Evolutionary conservation across 2,329 filamentous ascomycete species (phyloP).

Genomic region (Fusarium agapanthi): DNA sequence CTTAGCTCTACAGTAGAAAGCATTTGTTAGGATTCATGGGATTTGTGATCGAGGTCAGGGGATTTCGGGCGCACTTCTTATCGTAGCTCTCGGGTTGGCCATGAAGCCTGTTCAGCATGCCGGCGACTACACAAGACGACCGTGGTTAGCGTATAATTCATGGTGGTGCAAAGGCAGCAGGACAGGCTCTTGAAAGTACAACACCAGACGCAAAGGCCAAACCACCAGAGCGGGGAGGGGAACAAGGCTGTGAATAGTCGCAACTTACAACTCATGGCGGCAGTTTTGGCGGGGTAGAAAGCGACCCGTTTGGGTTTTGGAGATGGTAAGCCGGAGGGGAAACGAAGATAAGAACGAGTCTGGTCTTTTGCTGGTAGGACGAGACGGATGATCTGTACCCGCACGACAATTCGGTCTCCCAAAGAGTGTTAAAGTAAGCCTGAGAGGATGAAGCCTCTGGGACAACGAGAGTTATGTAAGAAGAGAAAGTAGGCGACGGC

Average conservation of each 20-base stretch:
- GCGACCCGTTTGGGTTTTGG: slow-evolving; percentile 18
- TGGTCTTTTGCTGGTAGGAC: not conserved
- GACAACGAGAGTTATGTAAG: slow-evolving; percentile 20
- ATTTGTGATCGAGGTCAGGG: slow-evolving; percentile 7
- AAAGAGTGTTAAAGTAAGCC: slow-evolving; percentile 6
- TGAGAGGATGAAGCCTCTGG: slow-evolving; percentile 18
- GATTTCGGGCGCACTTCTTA: slow-evolving; percentile 76
- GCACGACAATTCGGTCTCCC: slow-evolving; percentile 16
- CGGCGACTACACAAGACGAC: slow-evolving; percentile 67
- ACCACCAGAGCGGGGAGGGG: slow-evolving; percentile 30
- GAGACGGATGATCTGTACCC: not conserved
- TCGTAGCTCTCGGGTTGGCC: slow-evolving; percentile 98
- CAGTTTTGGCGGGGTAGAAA: slow-evolving; percentile 41
- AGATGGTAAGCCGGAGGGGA: slow-evolving; percentile 10
- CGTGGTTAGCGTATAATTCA: slow-evolving; percentile 36
- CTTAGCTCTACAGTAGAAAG: slow-evolving; percentile 66
- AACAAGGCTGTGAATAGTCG: slow-evolving; percentile 39
- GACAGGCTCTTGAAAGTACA: not conserved
- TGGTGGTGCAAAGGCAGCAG: not conserved
- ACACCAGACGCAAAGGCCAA: slow-evolving; percentile 11
- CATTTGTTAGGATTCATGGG: slow-evolving; percentile 39
- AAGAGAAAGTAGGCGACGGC: slow-evolving; percentile 8
- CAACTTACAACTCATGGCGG: slow-evolving; percentile 47
- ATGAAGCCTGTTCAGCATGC: slow-evolving; percentile 94
- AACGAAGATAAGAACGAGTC: slow-evolving; percentile 1